Conservation (phyloP, 495 filamentous ascomycete genomes). For the Chaetomium fimeti region DNA sequence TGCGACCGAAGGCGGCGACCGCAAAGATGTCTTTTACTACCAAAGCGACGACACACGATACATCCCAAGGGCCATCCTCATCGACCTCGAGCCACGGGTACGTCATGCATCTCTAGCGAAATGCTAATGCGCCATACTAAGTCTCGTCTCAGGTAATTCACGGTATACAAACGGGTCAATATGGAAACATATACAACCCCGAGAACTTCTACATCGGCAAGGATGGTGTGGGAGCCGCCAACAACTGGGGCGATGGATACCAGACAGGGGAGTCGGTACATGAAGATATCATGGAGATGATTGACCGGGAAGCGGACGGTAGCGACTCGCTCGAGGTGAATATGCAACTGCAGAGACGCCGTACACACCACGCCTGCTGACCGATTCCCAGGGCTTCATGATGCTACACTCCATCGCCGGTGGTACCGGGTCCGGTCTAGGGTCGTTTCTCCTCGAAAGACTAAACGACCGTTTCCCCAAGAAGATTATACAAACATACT, state of each 20-base stretch:
- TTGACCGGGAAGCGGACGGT: constrained; percentile 95
- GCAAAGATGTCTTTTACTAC: constrained; percentile 99
- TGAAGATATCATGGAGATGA: constrained; percentile 99
- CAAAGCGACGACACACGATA: constrained; percentile 98
- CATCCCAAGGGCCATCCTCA: constrained; percentile 91
- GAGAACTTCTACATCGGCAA: constrained; percentile 97
- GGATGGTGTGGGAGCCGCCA: constrained; percentile 87
- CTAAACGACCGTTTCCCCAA: constrained; percentile 98
- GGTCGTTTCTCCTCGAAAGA: constrained; percentile 90
- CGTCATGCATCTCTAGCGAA: constrained; percentile 27
- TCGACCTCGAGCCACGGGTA: constrained; percentile 91
- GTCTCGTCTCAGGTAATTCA: constrained; percentile 69
- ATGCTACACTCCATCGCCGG: constrained; percentile 96
- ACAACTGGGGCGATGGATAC: constrained; percentile 98
- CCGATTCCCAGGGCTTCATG: constrained; percentile 78
- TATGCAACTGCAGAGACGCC: not conserved
- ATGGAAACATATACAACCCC: constrained; percentile 98
- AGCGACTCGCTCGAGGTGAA: constrained; percentile 90
- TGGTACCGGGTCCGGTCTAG: constrained; percentile 90
- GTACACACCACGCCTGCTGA: not conserved
- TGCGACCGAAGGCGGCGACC: constrained; percentile 92
- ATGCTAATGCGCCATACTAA: not conserved
- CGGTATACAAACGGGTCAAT: constrained; percentile 84
- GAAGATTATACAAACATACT: constrained; percentile 98
- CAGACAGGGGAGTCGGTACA: constrained; percentile 86